Conservation (phyloP, 345 rosid species). For the Isatis tinctoria region DNA sequence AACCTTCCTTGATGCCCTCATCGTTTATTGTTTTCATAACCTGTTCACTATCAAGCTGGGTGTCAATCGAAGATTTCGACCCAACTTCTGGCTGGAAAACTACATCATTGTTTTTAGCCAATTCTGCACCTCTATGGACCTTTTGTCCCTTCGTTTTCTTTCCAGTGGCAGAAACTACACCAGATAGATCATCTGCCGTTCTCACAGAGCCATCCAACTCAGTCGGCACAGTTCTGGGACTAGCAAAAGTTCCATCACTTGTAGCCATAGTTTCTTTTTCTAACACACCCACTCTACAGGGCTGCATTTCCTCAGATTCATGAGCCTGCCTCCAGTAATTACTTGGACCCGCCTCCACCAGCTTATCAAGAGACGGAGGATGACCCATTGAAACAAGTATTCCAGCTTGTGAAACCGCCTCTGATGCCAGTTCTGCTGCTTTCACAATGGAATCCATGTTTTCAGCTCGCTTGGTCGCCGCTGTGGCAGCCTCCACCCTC, state of each 20-base stretch:
- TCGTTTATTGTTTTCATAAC: conserved; percentile 33
- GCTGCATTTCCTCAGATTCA: conserved; percentile 35
- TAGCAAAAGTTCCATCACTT: conserved; percentile 36
- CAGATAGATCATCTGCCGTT: conserved; percentile 37
- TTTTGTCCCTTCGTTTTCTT: conserved; percentile 45
- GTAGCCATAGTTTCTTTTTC: conserved; percentile 35
- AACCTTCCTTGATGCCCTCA: conserved; percentile 59
- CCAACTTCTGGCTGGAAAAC: conserved; percentile 45
- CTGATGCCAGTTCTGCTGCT: conserved; percentile 97
- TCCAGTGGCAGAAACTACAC: conserved; percentile 37
- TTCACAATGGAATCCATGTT: conserved; percentile 82
- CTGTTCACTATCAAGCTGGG: conserved; percentile 38
- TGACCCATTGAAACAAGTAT: conserved; percentile 85
- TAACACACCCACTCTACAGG: conserved; percentile 25
- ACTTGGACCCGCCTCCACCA: conserved; percentile 69
- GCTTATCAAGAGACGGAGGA: conserved; percentile 54
- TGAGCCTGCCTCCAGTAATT: conserved; percentile 61
- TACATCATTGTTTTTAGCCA: conserved; percentile 35
- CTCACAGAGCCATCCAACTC: conserved; percentile 44
- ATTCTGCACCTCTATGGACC: conserved; percentile 40
- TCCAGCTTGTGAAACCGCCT: conserved; percentile 93
- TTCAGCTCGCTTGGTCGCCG: conserved; percentile 90
- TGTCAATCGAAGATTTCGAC: conserved; percentile 28
- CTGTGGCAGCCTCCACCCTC: conserved; percentile 85
- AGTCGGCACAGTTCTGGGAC: conserved; percentile 29